Evolutionary conservation across 2,329 filamentous ascomycete genomes (phyloP).

Genomic region (Fusarium veterinarium): DNA sequence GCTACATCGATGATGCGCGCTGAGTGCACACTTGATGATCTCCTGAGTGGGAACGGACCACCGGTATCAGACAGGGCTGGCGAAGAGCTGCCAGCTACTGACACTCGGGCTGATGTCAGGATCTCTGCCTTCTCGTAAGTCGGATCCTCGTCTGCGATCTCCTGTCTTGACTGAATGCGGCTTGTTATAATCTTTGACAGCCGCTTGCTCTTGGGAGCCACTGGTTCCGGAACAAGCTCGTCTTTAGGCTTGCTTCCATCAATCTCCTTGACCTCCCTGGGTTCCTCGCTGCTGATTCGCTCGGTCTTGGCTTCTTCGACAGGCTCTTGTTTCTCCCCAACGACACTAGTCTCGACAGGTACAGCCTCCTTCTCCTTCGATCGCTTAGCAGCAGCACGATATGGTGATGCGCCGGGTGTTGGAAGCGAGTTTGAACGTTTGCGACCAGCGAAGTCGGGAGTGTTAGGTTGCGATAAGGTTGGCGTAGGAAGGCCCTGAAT

Average conservation of each 20-base stretch:
- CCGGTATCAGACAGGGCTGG: conserved; percentile 61
- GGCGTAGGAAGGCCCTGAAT: conserved; percentile 49
- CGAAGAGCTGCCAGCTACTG: conserved; percentile 63
- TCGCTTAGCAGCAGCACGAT: conserved; percentile 25
- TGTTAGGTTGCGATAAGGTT: conserved; percentile 50
- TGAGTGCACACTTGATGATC: conserved; percentile 63
- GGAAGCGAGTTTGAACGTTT: conserved; percentile 48
- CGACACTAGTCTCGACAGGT: background rate
- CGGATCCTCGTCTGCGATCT: conserved; percentile 52
- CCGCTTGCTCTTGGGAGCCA: conserved; percentile 35
- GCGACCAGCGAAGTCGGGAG: conserved; percentile 50
- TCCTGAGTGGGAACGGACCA: conserved; percentile 52
- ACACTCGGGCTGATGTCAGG: conserved; percentile 66
- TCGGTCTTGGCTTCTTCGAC: conserved; percentile 16
- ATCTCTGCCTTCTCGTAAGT: conserved; percentile 69
- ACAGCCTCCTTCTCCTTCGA: conserved; percentile 33
- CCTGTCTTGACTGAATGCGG: conserved; percentile 29
- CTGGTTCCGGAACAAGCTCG: conserved; percentile 13
- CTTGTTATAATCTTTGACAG: conserved; percentile 43
- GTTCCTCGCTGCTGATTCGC: conserved; percentile 1
- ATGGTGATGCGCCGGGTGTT: conserved; percentile 41
- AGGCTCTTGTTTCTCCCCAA: conserved; percentile 10
- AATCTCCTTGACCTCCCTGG: conserved; percentile 4
- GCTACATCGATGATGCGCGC: conserved; percentile 69
- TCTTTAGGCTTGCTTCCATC: conserved; percentile 17